Percentiles rank a stretch among this genome's conserved stretches.
These are phyloP conservation scores for Cyberlindnera suaveolens DNA, from an alignment of 805 yeast genomes.

Conservation along the genomic window DNA sequence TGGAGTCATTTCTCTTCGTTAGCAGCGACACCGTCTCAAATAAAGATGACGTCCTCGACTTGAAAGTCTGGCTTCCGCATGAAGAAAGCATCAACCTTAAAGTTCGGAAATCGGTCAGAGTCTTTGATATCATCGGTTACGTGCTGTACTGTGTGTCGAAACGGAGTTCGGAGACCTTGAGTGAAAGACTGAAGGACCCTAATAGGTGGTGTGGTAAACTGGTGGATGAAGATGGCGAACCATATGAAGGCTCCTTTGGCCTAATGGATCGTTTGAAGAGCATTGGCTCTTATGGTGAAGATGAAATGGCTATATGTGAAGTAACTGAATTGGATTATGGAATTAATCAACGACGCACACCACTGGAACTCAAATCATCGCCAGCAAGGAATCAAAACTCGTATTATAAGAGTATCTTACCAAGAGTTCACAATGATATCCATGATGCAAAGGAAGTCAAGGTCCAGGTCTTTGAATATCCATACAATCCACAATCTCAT, in stretches of 20 bases:
- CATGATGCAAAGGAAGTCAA: constrained; percentile 24
- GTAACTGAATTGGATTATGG: constrained; percentile 41
- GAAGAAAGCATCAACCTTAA: constrained; percentile 20
- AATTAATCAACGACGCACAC: constrained; percentile 27
- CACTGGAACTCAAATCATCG: constrained; percentile 33
- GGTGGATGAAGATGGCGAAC: constrained; percentile 91
- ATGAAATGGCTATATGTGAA: constrained; percentile 71
- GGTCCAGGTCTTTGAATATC: constrained; percentile 29
- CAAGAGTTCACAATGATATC: constrained; percentile 16
- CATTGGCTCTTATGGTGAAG: constrained; percentile 68
- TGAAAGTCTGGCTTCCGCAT: constrained; percentile 23
- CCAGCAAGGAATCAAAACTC: constrained; percentile 22
- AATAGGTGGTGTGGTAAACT: constrained; percentile 72
- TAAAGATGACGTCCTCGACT: constrained; percentile 15
- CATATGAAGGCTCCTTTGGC: constrained; percentile 87
- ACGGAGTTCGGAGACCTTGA: constrained; percentile 1
- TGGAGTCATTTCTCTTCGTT: constrained; percentile 37
- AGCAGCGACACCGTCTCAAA: constrained; percentile 23
- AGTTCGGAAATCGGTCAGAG: constrained; percentile 33
- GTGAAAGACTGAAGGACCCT: constrained; percentile 34
- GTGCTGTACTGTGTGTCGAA: constrained; percentile 28
- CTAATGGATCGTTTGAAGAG: constrained; percentile 64
- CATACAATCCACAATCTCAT: constrained; percentile 25
- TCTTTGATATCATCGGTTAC: constrained; percentile 52
- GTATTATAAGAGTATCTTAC: constrained; percentile 33